These are phyloP conservation scores for Cutaneotrichosporon sp. DNA, from an alignment of 1,284 basidiomycete genomes.

Conservation along the genomic window DNA sequence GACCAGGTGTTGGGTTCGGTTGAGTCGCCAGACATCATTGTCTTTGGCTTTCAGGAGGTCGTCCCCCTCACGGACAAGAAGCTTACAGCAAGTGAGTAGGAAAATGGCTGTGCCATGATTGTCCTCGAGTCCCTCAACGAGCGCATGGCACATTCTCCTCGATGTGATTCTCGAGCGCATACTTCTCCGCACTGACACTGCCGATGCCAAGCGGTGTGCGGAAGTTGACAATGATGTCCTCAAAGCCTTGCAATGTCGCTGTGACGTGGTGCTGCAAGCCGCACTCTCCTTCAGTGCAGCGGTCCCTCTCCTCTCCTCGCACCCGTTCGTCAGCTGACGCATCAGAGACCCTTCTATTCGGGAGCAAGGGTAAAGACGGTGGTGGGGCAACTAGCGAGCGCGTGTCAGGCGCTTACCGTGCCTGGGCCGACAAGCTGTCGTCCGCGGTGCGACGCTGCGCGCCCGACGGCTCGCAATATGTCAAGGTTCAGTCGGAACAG, in stretches of 20 bases:
- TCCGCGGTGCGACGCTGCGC: slow-evolving; percentile 62
- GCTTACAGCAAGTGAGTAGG: slow-evolving; percentile 67
- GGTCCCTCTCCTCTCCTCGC: no score
- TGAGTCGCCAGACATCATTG: slow-evolving; percentile 77
- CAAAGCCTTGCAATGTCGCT: no score
- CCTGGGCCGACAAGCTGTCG: slow-evolving; percentile 79
- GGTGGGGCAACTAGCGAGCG: slow-evolving; percentile 51
- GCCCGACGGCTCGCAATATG: slow-evolving; percentile 63
- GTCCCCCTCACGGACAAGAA: slow-evolving; percentile 89
- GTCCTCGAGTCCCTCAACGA: no score
- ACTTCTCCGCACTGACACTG: no score
- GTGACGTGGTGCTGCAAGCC: no score
- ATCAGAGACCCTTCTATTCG: slow-evolving; percentile 69
- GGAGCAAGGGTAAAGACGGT: slow-evolving; percentile 59
- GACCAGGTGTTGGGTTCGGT: slow-evolving; percentile 64
- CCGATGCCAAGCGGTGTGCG: no score
- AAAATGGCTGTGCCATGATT: no score
- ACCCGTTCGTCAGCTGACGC: no score
- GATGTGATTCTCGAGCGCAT: no score
- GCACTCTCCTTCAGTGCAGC: no score
- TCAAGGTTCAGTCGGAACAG: slow-evolving; percentile 76
- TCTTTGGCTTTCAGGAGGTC: slow-evolving; percentile 92
- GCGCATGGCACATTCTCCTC: no score
- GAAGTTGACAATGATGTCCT: no score
- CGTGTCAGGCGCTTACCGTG: slow-evolving; percentile 75